phyloP scores from a whole-genome alignment of 2,329 filamentous ascomycete species.

The Fusarium denticulatum region DNA sequence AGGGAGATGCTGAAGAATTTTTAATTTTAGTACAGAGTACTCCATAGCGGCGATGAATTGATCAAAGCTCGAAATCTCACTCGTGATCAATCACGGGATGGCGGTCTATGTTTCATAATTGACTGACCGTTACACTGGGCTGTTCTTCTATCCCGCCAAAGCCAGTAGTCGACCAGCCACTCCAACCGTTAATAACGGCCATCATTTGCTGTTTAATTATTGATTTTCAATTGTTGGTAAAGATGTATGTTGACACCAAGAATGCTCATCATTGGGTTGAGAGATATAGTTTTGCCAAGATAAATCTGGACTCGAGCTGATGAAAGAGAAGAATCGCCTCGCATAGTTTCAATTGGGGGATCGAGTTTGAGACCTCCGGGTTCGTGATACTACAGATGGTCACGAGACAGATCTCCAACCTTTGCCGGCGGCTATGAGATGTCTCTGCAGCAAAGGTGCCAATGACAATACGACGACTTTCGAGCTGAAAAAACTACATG shows the following conservation, averaged over 20 bases:
- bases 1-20: not conserved
- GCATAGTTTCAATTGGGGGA: fast-evolving
- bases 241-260: too few species aligned
- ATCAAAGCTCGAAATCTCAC: too few species aligned
- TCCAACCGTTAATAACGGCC: not conserved
- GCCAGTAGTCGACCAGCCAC: not conserved
- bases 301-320: fast-evolving
- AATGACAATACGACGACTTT: fast-evolving
- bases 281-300: fast-evolving
- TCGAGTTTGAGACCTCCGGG: not conserved
- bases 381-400: too few species aligned
- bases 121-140: too few species aligned
- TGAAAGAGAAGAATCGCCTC: not conserved
- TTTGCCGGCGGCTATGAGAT: fast-evolving
- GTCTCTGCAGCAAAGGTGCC: not conserved
- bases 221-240: not conserved
- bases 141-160: not conserved
- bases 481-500: not conserved
- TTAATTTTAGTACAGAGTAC: not conserved
- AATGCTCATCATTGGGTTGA: fast-evolving
- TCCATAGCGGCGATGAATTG: not conserved
- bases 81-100: not conserved
- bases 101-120: not conserved
- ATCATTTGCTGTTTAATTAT: not conserved
- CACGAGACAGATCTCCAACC: fast-evolving